Evolutionary conservation across 495 filamentous ascomycete genomes (phyloP).

Genomic region (Staphylotrichum longicolle): DNA sequence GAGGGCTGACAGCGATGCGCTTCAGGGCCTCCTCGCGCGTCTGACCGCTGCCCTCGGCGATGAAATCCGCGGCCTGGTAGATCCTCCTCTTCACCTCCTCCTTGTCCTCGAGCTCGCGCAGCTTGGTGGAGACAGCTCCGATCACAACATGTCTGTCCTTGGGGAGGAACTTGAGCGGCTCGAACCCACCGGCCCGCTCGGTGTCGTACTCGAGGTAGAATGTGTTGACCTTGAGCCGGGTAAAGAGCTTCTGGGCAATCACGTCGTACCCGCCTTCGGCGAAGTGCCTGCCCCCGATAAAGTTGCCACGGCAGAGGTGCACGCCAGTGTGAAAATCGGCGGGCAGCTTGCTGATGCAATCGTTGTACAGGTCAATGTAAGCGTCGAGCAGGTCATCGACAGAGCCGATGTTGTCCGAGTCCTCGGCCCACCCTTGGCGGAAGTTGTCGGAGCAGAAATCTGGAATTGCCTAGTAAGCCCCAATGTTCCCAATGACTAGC

Average conservation of each 20-base stretch:
- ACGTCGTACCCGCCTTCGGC: conserved; percentile 76
- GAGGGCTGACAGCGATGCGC: conserved; percentile 68
- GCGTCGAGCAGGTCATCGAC: conserved; percentile 65
- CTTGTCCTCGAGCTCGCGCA: conserved; percentile 69
- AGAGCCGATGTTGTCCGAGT: conserved; percentile 54
- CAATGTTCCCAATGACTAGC: neutral
- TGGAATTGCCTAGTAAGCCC: conserved; percentile 27
- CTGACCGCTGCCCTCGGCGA: conserved; percentile 66
- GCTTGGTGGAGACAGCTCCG: conserved; percentile 71
- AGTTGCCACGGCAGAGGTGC: conserved; percentile 80
- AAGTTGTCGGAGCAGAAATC: conserved; percentile 79
- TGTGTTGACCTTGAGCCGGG: conserved; percentile 69
- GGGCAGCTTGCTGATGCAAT: conserved; percentile 60
- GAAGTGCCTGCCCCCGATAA: conserved; percentile 74
- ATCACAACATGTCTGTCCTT: conserved; percentile 73
- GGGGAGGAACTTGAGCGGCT: conserved; percentile 70
- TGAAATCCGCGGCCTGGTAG: conserved; percentile 63
- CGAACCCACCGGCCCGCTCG: conserved; percentile 70
- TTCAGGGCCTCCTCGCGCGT: conserved; percentile 63
- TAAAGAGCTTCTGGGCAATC: conserved; percentile 77
- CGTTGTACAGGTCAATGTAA: conserved; percentile 77
- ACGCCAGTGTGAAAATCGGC: conserved; percentile 73
- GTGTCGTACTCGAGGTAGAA: conserved; percentile 88
- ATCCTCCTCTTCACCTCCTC: conserved; percentile 69
- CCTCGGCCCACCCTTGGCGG: conserved; percentile 62